Percentiles rank a stretch among this genome's conserved stretches.
Conservation (phyloP, 2,329 filamentous ascomycete species). For the Verticillium dahliae region DNA sequence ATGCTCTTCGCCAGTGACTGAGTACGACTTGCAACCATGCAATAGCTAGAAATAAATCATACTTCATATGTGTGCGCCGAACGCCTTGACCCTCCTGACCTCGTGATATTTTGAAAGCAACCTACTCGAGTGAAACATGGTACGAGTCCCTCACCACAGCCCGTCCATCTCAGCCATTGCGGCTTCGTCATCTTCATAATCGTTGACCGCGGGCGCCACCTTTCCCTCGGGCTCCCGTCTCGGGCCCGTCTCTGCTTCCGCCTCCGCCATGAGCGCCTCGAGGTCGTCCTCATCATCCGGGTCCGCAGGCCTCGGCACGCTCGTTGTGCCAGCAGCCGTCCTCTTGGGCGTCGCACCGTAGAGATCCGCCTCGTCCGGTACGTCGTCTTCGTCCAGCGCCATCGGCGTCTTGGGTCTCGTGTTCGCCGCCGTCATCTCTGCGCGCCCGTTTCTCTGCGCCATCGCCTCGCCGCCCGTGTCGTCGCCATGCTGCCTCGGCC, state of each 20-base stretch:
- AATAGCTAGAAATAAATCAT: too few relatives aligned
- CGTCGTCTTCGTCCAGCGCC: not conserved
- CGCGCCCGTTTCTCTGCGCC: slow-evolving; percentile 15
- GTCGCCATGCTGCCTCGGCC: not conserved
- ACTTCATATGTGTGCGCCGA: too few relatives aligned
- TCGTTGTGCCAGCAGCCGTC: slow-evolving; percentile 7
- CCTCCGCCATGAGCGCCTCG: slow-evolving; percentile 34
- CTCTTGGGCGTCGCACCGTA: slow-evolving; percentile 48
- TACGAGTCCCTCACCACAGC: slow-evolving; percentile 30
- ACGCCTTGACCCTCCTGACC: too few relatives aligned
- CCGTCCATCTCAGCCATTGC: slow-evolving; percentile 60
- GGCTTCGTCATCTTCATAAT: slow-evolving; percentile 58
- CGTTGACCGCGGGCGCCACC: slow-evolving; percentile 17
- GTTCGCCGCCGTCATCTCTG: slow-evolving; percentile 26
- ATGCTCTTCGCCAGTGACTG: not conserved
- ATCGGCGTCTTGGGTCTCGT: slow-evolving; percentile 23
- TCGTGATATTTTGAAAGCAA: too few relatives aligned
- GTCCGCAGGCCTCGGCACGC: slow-evolving; percentile 4
- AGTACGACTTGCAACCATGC: too few relatives aligned
- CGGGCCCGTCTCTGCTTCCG: slow-evolving; percentile 20
- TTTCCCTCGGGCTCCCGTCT: slow-evolving; percentile 7
- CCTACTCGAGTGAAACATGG: too few relatives aligned
- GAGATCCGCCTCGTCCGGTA: slow-evolving; percentile 40
- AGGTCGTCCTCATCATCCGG: slow-evolving; percentile 31
- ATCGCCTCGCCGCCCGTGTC: slow-evolving; percentile 12